phyloP scores from a whole-genome alignment of 202 grass and related monocot genomes.

The Dendrocalamus latiflorus region DNA sequence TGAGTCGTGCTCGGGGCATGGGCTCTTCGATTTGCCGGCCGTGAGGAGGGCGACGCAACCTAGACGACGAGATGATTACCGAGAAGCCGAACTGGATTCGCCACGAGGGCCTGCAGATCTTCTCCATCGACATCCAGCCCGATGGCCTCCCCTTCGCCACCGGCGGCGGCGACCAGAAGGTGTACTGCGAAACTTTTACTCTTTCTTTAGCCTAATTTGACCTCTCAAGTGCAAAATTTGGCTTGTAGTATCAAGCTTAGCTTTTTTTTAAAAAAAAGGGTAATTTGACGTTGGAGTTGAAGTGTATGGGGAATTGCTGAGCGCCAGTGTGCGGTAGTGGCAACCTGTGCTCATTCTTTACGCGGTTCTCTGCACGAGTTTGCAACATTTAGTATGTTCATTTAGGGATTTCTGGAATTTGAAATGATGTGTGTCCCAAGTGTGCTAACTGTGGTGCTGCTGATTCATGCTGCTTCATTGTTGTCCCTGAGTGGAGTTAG shows the following conservation, averaged over 20 bases:
- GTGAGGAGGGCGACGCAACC: background rate
- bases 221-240: too few species aligned
- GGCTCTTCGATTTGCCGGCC: background rate
- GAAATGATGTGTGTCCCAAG: background rate
- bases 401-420: background rate
- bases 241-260: too few species aligned
- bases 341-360: background rate
- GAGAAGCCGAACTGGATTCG: slow-evolving; percentile 92
- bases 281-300: background rate
- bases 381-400: background rate
- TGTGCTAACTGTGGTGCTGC: background rate
- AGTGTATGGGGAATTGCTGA: background rate
- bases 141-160: slow-evolving; percentile 79
- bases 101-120: slow-evolving; percentile 95
- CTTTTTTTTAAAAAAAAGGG: too few species aligned
- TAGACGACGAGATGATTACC: slow-evolving; percentile 57
- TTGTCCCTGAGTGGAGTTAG: background rate
- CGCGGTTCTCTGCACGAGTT: background rate
- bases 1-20: slow-evolving; percentile 14
- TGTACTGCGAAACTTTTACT: too few species aligned
- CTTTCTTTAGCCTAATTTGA: too few species aligned
- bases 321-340: background rate
- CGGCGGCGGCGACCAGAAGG: slow-evolving; percentile 98
- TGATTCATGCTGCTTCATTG: background rate
- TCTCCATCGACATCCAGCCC: slow-evolving; percentile 97